Base-by-base conservation (phyloP, 768 basidiomycete genomes). In the Trametes cubensis region DNA sequence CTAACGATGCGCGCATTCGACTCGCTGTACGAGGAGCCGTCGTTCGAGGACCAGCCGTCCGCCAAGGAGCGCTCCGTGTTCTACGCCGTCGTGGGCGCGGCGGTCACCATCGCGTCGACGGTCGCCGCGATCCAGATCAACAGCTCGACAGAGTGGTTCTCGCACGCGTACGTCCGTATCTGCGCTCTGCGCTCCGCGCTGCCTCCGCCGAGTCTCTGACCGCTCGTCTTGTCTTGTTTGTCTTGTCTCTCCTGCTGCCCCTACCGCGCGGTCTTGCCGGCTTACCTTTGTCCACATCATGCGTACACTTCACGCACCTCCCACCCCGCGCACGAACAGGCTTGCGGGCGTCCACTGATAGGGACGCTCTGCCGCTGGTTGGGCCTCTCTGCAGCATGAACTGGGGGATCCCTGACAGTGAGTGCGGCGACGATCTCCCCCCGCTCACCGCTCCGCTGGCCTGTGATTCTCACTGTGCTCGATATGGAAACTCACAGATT, bases 111-210 rank as follows among this genome's bases (percentile, higher is more conserved):
- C 47, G 64, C 64, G 30, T 65, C 64, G 0, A 65, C 64, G 6
- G 60, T 65, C 18, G 64, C 64, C 20, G 64, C 56, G 30, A 6
- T 61, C 53, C 64, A 65, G 56, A 14, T 60, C 44, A 55, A 28
- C 13, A 50, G 60, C 28, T 26, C 64, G n/a, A 55, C 56, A 5
- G 23, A 38, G 17, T 65, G 64, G 64, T 38, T 65, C 38, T 58
- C 59, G 53, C 60, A 50, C 38, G 64, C 60, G 64, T 65, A 65
- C 60, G 64, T 65, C 56, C 54, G 63, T 64, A 60, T 59, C 28
- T 7, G 28, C 28, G 3, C 28, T 28, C 58, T 15, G 28, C 7
- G 15, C 25, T 3, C 23, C 3, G 10, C n/a, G 28, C 20, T 20
- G 48, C 28, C 2, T 21, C 26, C 26, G 13, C 54, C 21, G 7